These are phyloP conservation scores for Hypseocharis bilobata DNA, from an alignment of 441 rosid genomes.

Conservation along the genomic window DNA sequence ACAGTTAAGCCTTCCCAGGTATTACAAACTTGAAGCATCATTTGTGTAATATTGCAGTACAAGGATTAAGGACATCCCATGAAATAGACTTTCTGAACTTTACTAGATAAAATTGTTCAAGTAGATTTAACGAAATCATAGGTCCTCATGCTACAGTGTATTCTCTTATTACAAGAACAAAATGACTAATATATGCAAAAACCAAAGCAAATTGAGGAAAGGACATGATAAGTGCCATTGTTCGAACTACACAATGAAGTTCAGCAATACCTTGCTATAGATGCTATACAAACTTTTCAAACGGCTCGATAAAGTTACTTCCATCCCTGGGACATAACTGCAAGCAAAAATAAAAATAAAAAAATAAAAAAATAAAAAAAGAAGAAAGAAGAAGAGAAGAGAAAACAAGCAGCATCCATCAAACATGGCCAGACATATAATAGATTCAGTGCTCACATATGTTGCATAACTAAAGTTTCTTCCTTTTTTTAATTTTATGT, in stretches of 20 bases:
- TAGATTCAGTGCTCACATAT: not conserved
- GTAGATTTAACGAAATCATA: not conserved
- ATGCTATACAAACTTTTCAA: conserved; percentile 60
- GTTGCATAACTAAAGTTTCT: not conserved
- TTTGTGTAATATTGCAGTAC: not conserved
- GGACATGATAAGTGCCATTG: not conserved
- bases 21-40: not conserved
- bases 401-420: conserved; percentile 8
- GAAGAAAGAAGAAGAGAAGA: not conserved
- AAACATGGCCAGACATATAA: conserved; percentile 11
- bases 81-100: not conserved
- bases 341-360: conserved; percentile 12
- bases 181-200: not conserved
- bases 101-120: not conserved
- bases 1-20: not conserved
- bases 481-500: too few species aligned
- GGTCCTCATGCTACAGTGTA: not conserved
- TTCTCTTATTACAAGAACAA: not conserved
- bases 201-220: not conserved
- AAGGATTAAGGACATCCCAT: not conserved
- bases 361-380: not conserved
- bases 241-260: conserved; percentile 7
- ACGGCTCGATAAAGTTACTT: conserved; percentile 60
- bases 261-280: conserved; percentile 51
- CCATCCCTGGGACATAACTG: conserved; percentile 79